These are phyloP conservation scores for Fusarium guadeloupense DNA, from an alignment of 2,329 filamentous ascomycete species.

Conservation along the genomic window DNA sequence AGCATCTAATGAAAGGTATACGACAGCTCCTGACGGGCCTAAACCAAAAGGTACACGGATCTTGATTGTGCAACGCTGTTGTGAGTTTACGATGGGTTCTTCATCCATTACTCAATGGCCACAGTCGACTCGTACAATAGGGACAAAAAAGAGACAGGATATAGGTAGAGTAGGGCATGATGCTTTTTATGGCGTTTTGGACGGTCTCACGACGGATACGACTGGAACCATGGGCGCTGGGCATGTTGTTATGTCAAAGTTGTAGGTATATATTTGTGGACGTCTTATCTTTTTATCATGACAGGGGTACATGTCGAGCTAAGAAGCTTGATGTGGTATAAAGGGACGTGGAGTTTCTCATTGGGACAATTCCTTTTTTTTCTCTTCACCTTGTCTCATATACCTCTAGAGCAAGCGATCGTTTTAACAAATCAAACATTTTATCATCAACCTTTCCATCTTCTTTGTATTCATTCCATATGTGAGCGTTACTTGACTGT, in stretches of 20 bases:
- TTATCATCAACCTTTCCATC: constrained; percentile 18
- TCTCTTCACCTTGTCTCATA: constrained; percentile 32
- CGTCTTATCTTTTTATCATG: constrained; percentile 11
- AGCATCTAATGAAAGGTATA: constrained; percentile 54
- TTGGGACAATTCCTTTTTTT: constrained; percentile 27
- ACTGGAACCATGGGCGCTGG: constrained; percentile 36
- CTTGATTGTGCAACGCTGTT: background rate
- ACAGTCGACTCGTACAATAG: background rate
- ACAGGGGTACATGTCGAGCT: constrained; percentile 10
- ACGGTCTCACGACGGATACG: constrained; percentile 42
- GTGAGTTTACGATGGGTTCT: background rate
- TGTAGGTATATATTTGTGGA: constrained; percentile 1
- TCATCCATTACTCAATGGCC: background rate
- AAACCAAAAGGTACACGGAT: constrained; percentile 50
- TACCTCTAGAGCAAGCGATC: constrained; percentile 43
- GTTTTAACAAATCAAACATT: constrained; percentile 32
- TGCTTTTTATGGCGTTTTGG: constrained; percentile 40
- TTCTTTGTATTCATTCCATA: background rate
- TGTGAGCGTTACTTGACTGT: background rate
- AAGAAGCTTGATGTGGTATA: constrained; percentile 15
- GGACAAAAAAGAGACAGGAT: constrained; percentile 12
- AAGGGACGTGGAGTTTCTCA: constrained; percentile 33
- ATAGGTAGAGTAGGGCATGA: constrained; percentile 18
- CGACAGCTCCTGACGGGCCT: constrained; percentile 52
- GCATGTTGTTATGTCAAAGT: constrained; percentile 27